Base-by-base conservation (phyloP, 306 rosid genomes). In the Senna tora region DNA sequence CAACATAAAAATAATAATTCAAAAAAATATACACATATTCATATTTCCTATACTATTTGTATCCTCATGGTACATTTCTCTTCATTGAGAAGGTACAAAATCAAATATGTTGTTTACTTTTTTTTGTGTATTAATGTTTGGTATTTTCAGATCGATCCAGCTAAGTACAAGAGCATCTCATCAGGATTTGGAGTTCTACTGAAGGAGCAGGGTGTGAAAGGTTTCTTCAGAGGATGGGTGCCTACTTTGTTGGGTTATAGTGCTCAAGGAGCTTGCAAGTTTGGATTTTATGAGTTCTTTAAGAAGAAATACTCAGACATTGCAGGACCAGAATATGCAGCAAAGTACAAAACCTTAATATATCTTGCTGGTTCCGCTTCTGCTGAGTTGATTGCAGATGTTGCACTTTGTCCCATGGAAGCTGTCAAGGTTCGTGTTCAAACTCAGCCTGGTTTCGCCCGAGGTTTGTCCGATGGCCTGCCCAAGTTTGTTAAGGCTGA, bases 391-490 rank as follows among this genome's bases (percentile, higher is more conserved):
- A 83, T 92, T 76, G 97, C 97, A 22, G 97, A 63, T 82, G 13
- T 86, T 39, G 94, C 89, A 22, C 94, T 92, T 42, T 92, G 97
- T 50, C 97, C 97, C 49, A 80, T 92, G 92, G 96, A 89, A 75
- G 97, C 96, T 0, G 90, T 92, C 62, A 92, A 92, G 71, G 97
- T 92, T 76, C 88, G 97, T 1, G 96, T 89, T 32, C 97, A 92
- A 76, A 92, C 97, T 63, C 97, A 87, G 74, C 92, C 97, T 21
- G 96, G 97, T 32, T 92, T 77, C 47, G 97, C 97, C 76, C 60
- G 85, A 52, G 97, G 96, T 47, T 82, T 92, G 87, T 12, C 87
- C 0, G 93, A 92, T 57, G 98, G 98, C 4, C 28, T 89, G 0
- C 92, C 96, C 1, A 92, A 92, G 86, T 69, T 88, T 32, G 12